phyloP scores from a whole-genome alignment of 345 rosid genomes.

The Brassica nigra region DNA sequence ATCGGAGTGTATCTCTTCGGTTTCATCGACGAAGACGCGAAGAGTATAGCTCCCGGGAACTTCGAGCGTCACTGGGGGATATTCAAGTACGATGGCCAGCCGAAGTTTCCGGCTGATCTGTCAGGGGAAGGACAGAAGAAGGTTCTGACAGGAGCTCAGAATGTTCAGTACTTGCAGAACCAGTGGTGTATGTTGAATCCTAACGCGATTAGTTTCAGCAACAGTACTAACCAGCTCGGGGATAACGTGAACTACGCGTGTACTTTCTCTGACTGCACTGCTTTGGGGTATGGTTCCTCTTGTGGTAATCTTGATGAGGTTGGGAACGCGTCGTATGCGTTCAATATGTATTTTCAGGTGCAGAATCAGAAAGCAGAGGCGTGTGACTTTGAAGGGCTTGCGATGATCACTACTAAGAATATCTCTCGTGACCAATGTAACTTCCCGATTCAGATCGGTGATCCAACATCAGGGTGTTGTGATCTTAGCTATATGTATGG shows the following conservation, averaged over 20 bases:
- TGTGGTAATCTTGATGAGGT: conserved; percentile 62
- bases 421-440: conserved; percentile 65
- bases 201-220: conserved; percentile 57
- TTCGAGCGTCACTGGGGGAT: conserved; percentile 98
- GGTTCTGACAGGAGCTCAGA: conserved; percentile 53
- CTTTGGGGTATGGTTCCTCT: conserved; percentile 67
- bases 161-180: conserved; percentile 59
- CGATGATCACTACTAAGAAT: conserved; percentile 50
- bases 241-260: conserved; percentile 76
- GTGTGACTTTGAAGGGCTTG: conserved; percentile 68
- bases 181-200: conserved; percentile 84
- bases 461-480: conserved; percentile 37
- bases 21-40: conserved; percentile 80
- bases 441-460: conserved; percentile 60
- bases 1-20: conserved; percentile 72
- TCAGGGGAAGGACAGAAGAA: conserved; percentile 70
- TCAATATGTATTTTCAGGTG: conserved; percentile 73
- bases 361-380: conserved; percentile 64
- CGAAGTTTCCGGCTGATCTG: conserved; percentile 66
- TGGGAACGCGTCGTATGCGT: conserved; percentile 68
- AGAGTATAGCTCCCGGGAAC: conserved; percentile 83
- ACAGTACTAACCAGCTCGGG: conserved; percentile 48
- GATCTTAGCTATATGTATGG: conserved; percentile 10
- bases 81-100: conserved; percentile 77
- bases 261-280: conserved; percentile 58